These are phyloP conservation scores for Saccharomycopsis schoenii DNA, from an alignment of 805 yeast species.

Conservation along the genomic window DNA sequence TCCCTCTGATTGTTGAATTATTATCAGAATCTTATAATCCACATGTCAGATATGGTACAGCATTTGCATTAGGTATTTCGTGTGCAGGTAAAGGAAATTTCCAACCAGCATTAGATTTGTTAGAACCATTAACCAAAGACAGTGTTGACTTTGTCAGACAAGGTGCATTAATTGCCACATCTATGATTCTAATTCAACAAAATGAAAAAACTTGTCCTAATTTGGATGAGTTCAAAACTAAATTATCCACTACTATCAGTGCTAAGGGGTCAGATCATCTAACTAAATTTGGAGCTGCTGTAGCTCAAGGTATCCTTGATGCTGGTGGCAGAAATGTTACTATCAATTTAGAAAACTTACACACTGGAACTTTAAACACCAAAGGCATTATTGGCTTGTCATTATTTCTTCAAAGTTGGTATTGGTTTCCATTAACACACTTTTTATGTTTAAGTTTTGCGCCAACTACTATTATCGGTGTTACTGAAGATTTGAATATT, in stretches of 20 bases:
- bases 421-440: slow-evolving; percentile 96
- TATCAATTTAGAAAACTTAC: slow-evolving; percentile 76
- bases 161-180: slow-evolving; percentile 87
- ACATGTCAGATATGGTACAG: slow-evolving; percentile 96
- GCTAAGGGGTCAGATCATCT: slow-evolving; percentile 93
- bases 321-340: slow-evolving; percentile 97
- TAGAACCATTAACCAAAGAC: slow-evolving; percentile 88
- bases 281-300: slow-evolving; percentile 95
- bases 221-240: slow-evolving; percentile 66
- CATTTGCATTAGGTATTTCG: slow-evolving; percentile 92
- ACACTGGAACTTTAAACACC: slow-evolving; percentile 82
- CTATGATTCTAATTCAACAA: slow-evolving; percentile 85
- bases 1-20: slow-evolving; percentile 90
- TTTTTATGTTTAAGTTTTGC: slow-evolving; percentile 85
- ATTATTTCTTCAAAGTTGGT: slow-evolving; percentile 90
- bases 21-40: slow-evolving; percentile 93
- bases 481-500: slow-evolving; percentile 72
- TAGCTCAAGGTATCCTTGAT: slow-evolving; percentile 95
- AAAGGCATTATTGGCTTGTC: slow-evolving; percentile 89
- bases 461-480: slow-evolving; percentile 86
- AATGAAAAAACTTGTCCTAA: slow-evolving; percentile 77
- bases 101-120: slow-evolving; percentile 79
- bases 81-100: slow-evolving; percentile 86
- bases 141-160: slow-evolving; percentile 96
- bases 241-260: slow-evolving; percentile 62